Evolutionary conservation across 345 rosid species (phyloP), one percentile per base, ranked within the genome.

Genomic region (Reutealis trisperma): DNA sequence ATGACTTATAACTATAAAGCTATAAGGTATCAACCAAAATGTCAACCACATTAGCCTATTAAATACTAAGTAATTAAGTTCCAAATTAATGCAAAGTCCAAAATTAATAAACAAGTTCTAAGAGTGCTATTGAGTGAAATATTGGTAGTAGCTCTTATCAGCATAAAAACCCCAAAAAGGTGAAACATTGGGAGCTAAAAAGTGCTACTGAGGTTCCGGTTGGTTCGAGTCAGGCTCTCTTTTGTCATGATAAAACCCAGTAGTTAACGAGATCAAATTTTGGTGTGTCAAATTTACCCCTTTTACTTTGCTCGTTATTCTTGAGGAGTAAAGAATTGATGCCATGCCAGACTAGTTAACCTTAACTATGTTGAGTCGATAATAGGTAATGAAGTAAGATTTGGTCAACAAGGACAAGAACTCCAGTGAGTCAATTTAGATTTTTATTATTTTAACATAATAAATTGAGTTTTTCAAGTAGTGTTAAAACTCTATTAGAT

Each of bases 341-440:
- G 97, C 98, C 66, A 87, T 15, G 66, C 89, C 95, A 21, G 89
- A 77, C 80, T 91, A 98, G 21, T 77, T 71, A 67, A 87, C 87
- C 18, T 44, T 74, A 69, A 66, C 79, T 13, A 60, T 75, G 37
- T 75, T n/a, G 58, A 82, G 42, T 0, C 19, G 57, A 25, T 7
- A 71, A 37, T 47, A 7, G 37, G 62, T 11, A 24, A 54, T 61
- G 22, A 71, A 62, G 19, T 75, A 24, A 22, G 67, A 57, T 27
- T 71, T 83, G 68, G 74, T 51, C 60, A 88, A 74, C 69, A 87
- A 74, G 8, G 97, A 87, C 74, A 59, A 77, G 73, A 93, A 95
- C 84, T 88, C 90, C 22, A 94, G 92, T n/a, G 98, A 93, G 88
- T 93, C 94, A 68, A 93, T 37, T 45, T n/a, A n/a, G n/a, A n/a